A percentile compares a stretch with the other conserved stretches of the same genome.
Conservation (phyloP, 345 rosid genomes). For the Pistacia vera region DNA sequence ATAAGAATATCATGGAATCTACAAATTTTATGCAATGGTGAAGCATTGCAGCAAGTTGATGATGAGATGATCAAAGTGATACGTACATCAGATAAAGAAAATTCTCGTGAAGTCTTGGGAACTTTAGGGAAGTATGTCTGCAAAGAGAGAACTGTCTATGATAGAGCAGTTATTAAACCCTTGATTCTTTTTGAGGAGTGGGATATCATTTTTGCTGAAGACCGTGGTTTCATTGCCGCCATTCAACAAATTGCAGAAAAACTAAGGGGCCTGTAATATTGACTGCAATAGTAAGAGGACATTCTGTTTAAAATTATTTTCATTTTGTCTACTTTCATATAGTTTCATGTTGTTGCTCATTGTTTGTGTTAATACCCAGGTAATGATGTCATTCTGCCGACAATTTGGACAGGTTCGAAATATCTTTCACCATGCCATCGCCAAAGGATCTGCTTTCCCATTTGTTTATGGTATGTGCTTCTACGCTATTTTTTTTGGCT, state of each 20-base stretch:
- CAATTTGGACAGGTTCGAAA: constrained; percentile 62
- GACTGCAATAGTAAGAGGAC: constrained; percentile 77
- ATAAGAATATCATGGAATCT: constrained; percentile 26
- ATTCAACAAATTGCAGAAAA: constrained; percentile 85
- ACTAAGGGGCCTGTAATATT: constrained; percentile 84
- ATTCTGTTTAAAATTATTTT: constrained; percentile 18
- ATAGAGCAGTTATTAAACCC: constrained; percentile 49
- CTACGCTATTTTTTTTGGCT: constrained; percentile 12
- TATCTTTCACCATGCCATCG: constrained; percentile 60
- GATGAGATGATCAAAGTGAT: constrained; percentile 46
- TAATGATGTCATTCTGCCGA: constrained; percentile 64
- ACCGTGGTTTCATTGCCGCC: constrained; percentile 86
- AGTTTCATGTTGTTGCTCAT: constrained; percentile 14
- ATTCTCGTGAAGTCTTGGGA: constrained; percentile 23
- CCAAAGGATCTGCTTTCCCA: constrained; percentile 58
- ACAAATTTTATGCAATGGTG: constrained; percentile 26
- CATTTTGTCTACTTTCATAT: constrained; percentile 9
- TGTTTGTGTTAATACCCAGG: constrained; percentile 48
- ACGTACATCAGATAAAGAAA: constrained; percentile 37
- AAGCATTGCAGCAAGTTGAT: constrained; percentile 23
- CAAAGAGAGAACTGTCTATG: constrained; percentile 31
- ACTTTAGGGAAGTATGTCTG: constrained; percentile 32
- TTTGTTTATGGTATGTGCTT: constrained; percentile 50
- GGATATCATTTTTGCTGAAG: constrained; percentile 80
- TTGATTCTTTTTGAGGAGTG: constrained; percentile 95